Conservation (phyloP, 2,329 filamentous ascomycete species). For the Cladosporium sp. region DNA sequence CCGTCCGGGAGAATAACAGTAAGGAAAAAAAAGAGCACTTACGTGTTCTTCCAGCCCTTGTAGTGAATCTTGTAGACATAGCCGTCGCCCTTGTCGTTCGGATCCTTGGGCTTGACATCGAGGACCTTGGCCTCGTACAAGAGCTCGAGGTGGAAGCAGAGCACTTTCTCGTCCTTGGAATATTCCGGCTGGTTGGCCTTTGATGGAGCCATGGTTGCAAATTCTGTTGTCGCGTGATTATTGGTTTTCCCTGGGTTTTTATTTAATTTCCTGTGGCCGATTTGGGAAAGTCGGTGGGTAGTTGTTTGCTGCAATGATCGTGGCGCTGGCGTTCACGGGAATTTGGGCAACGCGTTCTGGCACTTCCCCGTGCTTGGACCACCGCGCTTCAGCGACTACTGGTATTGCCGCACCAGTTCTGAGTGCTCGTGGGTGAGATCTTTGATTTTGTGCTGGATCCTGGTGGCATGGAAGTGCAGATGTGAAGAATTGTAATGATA, state of each 20-base stretch:
- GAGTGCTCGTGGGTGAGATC: neutral
- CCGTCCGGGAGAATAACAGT: neutral
- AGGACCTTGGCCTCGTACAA: slow-evolving; percentile 96
- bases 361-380: slow-evolving; percentile 2
- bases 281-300: neutral
- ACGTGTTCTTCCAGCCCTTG: slow-evolving; percentile 99
- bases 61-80: slow-evolving; percentile 94
- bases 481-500: neutral
- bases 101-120: slow-evolving; percentile 63
- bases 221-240: neutral
- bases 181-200: slow-evolving; percentile 49
- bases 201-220: slow-evolving; percentile 55
- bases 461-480: neutral
- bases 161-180: slow-evolving; percentile 78
- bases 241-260: neutral
- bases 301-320: slow-evolving; percentile 1
- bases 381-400: neutral
- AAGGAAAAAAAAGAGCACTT: slow-evolving; percentile 37
- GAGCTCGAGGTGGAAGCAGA: slow-evolving; percentile 96
- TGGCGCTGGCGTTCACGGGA: neutral
- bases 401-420: too few species aligned
- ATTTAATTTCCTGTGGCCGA: neutral
- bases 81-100: slow-evolving; percentile 64
- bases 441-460: neutral
- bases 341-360: slow-evolving; percentile 1